Base-by-base conservation (phyloP, 208 protist species). In the Acanthamoeba castellanii region DNA sequence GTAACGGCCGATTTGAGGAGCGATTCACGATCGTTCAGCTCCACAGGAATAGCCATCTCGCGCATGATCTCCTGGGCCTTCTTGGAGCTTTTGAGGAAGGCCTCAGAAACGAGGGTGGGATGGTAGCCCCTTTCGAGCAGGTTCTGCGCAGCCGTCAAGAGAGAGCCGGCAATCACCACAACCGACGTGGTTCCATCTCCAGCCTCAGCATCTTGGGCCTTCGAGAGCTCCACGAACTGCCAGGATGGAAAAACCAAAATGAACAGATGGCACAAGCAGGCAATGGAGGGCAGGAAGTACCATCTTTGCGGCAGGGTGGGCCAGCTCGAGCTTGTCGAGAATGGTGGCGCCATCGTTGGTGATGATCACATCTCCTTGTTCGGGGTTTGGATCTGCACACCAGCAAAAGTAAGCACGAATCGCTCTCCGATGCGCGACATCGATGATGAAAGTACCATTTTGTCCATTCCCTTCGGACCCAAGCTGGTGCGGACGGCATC, bases 291-390 rank as follows among this genome's bases (percentile, higher is more conserved):
- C 18, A 92, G 18, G 57, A 78, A 32, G 52, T 74, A 98, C 98
- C 99, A 99, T 99, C 96, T 99, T 99, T 30, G 99, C 99, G 84
- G 98, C 98, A 82, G 99, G 99, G 97, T 99, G 99, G 34, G 97
- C 96, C 45, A 99, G 98, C 91, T 99, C 96, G 78, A 99, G 98
- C 70, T 99, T 97, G 68, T 99, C 97, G 32, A 99, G 96, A 95
- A 99, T 99, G 25, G 99, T 99, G 25, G 99, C 99, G 42, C 99
- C 99, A 97, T 99, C 99, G 97, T 99, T 99, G 42, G 99, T 99
- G 97, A 99, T 99, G 68, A 99, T 97, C 42, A 99, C 99, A n/a
- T n/a, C 95, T 99, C 99, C 81, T 98, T 98, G 74, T 97, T 98
- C 34, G 96, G 94, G 64, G 97, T 95, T 89, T 95, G 93, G 70